These are phyloP conservation scores for Rhynchosporium graminicola DNA, from an alignment of 2,329 filamentous ascomycete species.

Conservation along the genomic window DNA sequence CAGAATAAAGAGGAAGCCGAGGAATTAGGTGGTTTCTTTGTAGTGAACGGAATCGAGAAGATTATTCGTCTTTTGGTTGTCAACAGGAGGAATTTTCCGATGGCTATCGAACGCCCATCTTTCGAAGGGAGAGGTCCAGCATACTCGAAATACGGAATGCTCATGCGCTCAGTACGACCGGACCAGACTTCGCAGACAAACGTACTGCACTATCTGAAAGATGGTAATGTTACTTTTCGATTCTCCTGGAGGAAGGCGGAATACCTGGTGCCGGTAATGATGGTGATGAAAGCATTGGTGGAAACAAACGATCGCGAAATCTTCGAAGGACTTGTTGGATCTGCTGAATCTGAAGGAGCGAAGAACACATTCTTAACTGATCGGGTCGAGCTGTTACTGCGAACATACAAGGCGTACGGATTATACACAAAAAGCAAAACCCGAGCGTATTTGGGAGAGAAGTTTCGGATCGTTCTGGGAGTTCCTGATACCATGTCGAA, in stretches of 20 bases:
- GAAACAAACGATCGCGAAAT: constrained; percentile 97
- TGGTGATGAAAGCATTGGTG: constrained; percentile 91
- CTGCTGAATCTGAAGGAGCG: constrained; percentile 71
- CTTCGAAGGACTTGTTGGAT: constrained; percentile 87
- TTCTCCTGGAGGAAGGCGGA: constrained; percentile 99
- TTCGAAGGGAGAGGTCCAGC: constrained; percentile 84
- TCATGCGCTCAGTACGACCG: constrained; percentile 88
- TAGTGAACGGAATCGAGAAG: constrained; percentile 97
- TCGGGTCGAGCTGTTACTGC: constrained; percentile 85
- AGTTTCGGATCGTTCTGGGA: constrained; percentile 85
- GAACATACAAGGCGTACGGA: constrained; percentile 90
- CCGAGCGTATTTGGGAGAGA: constrained; percentile 82
- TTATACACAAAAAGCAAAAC: constrained; percentile 82
- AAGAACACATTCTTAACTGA: constrained; percentile 93
- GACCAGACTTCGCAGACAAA: constrained; percentile 98
- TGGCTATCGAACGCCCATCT: constrained; percentile 89
- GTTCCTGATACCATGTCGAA: constrained; percentile 82
- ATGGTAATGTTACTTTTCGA: constrained; percentile 94
- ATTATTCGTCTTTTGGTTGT: constrained; percentile 90
- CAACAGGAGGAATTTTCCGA: constrained; percentile 88
- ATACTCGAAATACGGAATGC: constrained; percentile 88
- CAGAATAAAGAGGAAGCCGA: constrained; percentile 92
- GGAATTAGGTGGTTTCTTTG: constrained; percentile 93
- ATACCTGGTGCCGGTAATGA: constrained; percentile 92
- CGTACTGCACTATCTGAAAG: constrained; percentile 90